Conservation (phyloP, 768 basidiomycete species). For the Suillus subalutaceus region DNA sequence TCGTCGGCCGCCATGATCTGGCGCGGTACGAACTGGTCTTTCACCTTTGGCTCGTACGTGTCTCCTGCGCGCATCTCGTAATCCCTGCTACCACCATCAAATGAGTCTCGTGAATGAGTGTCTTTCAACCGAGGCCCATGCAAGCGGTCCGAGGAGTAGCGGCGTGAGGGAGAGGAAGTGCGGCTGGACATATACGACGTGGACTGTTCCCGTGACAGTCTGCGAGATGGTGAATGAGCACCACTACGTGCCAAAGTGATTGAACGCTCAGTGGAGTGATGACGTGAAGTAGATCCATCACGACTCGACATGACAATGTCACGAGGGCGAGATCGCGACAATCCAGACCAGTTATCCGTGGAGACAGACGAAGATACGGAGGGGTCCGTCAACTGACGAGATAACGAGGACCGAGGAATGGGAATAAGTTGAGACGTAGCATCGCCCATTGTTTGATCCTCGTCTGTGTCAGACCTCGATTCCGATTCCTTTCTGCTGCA, state of each 20-base stretch:
- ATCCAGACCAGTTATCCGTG: conserved; percentile 1
- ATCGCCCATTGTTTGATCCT: conserved; percentile 3
- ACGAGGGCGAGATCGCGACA: conserved; percentile 29
- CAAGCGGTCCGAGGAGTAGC: conserved; percentile 27
- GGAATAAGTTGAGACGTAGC: conserved; percentile 13
- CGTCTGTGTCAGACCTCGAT: neutral
- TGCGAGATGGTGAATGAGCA: conserved; percentile 26
- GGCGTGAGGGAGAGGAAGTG: conserved; percentile 30
- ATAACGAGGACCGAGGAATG: conserved; percentile 31
- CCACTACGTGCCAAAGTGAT: conserved; percentile 31
- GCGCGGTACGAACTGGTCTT: conserved; percentile 28
- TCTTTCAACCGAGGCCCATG: conserved; percentile 28
- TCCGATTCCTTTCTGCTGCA: conserved; percentile 19
- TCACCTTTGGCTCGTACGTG: conserved; percentile 23
- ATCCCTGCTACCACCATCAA: conserved; percentile 24
- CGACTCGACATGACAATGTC: conserved; percentile 11
- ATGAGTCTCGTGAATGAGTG: conserved; percentile 22
- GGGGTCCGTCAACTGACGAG: neutral
- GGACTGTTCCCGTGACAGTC: conserved; percentile 18
- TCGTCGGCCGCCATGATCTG: conserved; percentile 28
- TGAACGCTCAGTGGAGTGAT: conserved; percentile 23
- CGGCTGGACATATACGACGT: conserved; percentile 31
- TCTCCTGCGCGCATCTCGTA: conserved; percentile 26
- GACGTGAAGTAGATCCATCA: conserved; percentile 31
- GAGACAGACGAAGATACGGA: neutral